Base-by-base conservation (phyloP, 768 basidiomycete species). In the Hypholoma sublateritium region DNA sequence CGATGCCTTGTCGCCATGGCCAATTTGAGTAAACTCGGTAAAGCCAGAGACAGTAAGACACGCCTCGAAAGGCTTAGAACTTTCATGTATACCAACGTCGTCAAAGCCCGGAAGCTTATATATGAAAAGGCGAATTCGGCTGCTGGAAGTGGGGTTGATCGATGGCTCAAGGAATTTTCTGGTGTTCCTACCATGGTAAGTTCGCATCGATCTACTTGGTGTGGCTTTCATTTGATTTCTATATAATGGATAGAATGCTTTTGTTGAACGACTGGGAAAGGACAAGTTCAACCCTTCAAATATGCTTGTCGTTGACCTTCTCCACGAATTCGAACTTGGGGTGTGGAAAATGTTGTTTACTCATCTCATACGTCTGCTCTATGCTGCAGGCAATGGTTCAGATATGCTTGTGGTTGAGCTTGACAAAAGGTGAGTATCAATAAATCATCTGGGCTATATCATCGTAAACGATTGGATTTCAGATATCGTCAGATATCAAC, bases 161-260 rank as follows among this genome's bases (percentile, higher is more conserved):
- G 28, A 32, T 5, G 28, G 9, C 28, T 32, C 6, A 67, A 70
- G 50, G 51, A 43, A 22, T 46, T 39, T 2, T 72, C 70, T 13
- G 58, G 62, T 11, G 69, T 71, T 7, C 71, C 72, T 9, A 72
- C 71, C 0, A 12, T 59, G 32, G 72, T 70, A 57, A 55, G 67
- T 57, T 24, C 7, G 25, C 25, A 4, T 28, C 7, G 7, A 28
- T 7, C 3, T 66, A 13, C 2, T 42, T 32, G 8, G 28, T 32
- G 5, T 9, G 5, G 32, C 52, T n/a, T n/a, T n/a, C n/a, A n/a
- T 32, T 32, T 9, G 1, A 6, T 32, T 5, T 32, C 5, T 28
- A 24, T 17, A 12, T 16, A n/a, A 3, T 41, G 22, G 7, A 32
- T 22, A 53, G 52, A 53, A 53, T 21, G 52, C 52, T 8, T 53